phyloP scores from a whole-genome alignment of 2,329 filamentous ascomycete species.

The Aureobasidium mangrovei region DNA sequence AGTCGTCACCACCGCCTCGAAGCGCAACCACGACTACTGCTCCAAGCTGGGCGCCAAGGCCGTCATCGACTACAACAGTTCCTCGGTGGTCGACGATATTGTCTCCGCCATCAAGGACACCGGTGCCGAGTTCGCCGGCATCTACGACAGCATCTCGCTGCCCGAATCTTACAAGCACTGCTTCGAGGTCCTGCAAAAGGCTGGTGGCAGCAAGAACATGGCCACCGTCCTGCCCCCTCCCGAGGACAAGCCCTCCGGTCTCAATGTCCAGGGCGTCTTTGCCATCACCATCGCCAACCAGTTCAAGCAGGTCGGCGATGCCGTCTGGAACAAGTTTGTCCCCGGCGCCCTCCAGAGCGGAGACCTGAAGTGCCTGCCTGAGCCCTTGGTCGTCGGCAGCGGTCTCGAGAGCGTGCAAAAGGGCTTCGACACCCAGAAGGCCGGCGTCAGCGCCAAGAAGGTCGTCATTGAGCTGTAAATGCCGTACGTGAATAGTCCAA shows the following conservation, averaged over 20 bases:
- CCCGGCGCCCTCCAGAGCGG: slow-evolving; percentile 26
- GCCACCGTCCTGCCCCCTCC: slow-evolving; percentile 17
- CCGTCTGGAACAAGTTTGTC: slow-evolving; percentile 27
- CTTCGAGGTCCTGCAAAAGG: slow-evolving; percentile 16
- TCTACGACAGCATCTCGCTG: slow-evolving; percentile 31
- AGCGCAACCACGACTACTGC: slow-evolving; percentile 27
- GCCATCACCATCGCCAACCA: slow-evolving; percentile 16
- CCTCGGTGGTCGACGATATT: slow-evolving; percentile 30
- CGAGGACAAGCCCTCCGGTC: slow-evolving; percentile 19
- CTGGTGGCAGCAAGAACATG: slow-evolving; percentile 16
- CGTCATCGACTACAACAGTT: slow-evolving; percentile 28
- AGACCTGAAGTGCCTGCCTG: slow-evolving; percentile 25
- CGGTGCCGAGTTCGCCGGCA: slow-evolving; percentile 33
- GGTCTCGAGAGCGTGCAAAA: slow-evolving; percentile 31
- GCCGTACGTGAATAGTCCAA: too few species aligned
- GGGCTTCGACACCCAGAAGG: slow-evolving; percentile 30
- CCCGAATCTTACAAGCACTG: slow-evolving; percentile 15
- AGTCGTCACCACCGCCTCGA: slow-evolving; percentile 27
- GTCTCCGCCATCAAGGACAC: slow-evolving; percentile 29
- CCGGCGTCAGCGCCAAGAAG: slow-evolving; percentile 34
- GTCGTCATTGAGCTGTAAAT: slow-evolving; percentile 26
- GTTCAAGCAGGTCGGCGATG: slow-evolving; percentile 22
- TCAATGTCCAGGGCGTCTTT: slow-evolving; percentile 24
- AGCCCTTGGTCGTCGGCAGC: slow-evolving; percentile 31
- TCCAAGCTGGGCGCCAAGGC: slow-evolving; percentile 24